Percentiles rank a stretch among this genome's conserved stretches.
phyloP scores from a whole-genome alignment of 1,139 yeast genomes.

The Zygoascus meyerae region DNA sequence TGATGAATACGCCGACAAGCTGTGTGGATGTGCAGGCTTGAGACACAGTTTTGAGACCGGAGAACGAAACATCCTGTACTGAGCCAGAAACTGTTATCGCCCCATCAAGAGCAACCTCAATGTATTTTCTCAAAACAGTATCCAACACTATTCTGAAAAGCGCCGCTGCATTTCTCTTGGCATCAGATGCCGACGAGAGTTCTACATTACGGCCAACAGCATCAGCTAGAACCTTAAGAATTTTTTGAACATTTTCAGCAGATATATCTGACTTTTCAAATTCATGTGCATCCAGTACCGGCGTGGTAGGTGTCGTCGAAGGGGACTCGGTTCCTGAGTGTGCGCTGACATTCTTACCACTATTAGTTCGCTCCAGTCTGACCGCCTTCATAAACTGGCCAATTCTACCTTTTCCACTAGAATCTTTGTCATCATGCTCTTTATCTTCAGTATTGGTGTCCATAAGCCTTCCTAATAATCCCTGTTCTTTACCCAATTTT shows the following conservation, averaged over 20 bases:
- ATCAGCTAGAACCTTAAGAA: conserved; percentile 71
- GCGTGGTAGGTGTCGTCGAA: conserved; percentile 4
- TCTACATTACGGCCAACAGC: conserved; percentile 75
- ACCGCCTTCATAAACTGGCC: conserved; percentile 32
- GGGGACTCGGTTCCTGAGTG: conserved; percentile 3
- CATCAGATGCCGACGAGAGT: conserved; percentile 52
- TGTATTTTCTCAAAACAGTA: conserved; percentile 67
- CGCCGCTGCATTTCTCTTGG: conserved; percentile 60
- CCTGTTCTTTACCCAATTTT: conserved; percentile 22
- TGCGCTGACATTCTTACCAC: conserved; percentile 14
- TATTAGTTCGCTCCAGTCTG: conserved; percentile 24
- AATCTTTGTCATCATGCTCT: conserved; percentile 14
- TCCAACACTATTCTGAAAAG: conserved; percentile 61
- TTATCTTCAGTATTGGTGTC: conserved; percentile 4
- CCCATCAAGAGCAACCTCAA: conserved; percentile 70
- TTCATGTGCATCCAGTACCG: conserved; percentile 13
- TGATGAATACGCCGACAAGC: conserved; percentile 62
- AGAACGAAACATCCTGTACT: conserved; percentile 37
- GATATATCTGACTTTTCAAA: conserved; percentile 18
- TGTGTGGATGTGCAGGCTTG: conserved; percentile 59
- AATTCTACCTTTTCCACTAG: conserved; percentile 26
- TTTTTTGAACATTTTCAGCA: conserved; percentile 48
- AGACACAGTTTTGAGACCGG: conserved; percentile 48
- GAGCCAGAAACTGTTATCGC: conserved; percentile 41
- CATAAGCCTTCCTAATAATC: conserved; percentile 24